These are phyloP conservation scores for Phycomyces nitens DNA, from an alignment of 192 early-diverging fungal species.

Conservation along the genomic window DNA sequence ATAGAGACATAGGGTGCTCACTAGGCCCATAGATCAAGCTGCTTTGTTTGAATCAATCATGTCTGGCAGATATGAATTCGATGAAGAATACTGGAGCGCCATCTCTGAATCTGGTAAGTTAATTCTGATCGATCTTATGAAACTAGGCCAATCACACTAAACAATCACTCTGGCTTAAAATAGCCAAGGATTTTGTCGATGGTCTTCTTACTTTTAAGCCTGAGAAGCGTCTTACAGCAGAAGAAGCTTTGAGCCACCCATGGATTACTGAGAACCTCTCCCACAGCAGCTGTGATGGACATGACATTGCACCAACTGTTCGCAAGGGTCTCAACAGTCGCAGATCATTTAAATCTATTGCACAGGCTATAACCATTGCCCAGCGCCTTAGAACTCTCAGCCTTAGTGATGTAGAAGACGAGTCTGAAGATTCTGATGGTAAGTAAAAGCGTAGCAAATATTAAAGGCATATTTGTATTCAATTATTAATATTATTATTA, in stretches of 20 bases:
- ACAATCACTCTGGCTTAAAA: background rate
- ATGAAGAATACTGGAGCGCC: slow-evolving; percentile 70
- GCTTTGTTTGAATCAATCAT: slow-evolving; percentile 63
- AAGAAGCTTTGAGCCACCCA: slow-evolving; percentile 75
- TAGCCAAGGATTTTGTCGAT: slow-evolving; percentile 72
- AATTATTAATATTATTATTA: too few relatives aligned
- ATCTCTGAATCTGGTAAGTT: slow-evolving; percentile 62
- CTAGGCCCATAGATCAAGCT: slow-evolving; percentile 38
- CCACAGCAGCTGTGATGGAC: background rate
- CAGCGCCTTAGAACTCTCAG: slow-evolving; percentile 4
- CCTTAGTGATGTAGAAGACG: background rate
- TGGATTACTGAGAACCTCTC: slow-evolving; percentile 61
- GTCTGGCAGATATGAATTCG: slow-evolving; percentile 56
- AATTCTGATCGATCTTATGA: background rate
- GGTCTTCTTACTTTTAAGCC: slow-evolving; percentile 63
- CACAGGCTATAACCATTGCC: slow-evolving; percentile 3
- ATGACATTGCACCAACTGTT: slow-evolving; percentile 9
- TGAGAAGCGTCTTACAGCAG: slow-evolving; percentile 67
- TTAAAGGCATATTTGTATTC: background rate
- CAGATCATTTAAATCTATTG: slow-evolving; percentile 9
- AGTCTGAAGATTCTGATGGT: background rate
- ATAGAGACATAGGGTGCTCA: slow-evolving; percentile 25
- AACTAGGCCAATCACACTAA: background rate
- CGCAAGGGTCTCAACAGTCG: slow-evolving; percentile 10
- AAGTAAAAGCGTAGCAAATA: background rate